Percentiles rank a stretch among this genome's conserved stretches.
phyloP scores from a whole-genome alignment of 2,329 filamentous ascomycete genomes.

The Cordyceps tenuipes region DNA sequence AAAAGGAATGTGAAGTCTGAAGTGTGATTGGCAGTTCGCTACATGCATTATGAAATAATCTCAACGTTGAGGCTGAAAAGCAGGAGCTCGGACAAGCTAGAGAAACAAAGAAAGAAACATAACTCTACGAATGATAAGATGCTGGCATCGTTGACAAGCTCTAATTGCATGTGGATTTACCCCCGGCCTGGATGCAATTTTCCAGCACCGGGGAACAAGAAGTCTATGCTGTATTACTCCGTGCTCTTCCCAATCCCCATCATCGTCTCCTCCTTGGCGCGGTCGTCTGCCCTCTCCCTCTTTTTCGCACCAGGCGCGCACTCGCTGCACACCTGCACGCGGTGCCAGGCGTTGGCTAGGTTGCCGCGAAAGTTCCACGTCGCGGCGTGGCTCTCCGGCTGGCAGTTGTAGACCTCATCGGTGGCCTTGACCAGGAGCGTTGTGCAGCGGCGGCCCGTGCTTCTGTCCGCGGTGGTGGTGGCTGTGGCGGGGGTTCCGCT shows the following conservation, averaged over 20 bases:
- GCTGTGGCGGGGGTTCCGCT: background rate
- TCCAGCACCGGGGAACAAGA: background rate
- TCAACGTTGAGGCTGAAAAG: background rate
- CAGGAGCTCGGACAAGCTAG: background rate
- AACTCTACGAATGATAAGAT: background rate
- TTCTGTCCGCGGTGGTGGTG: background rate
- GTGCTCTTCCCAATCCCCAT: background rate
- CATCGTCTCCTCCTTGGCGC: background rate
- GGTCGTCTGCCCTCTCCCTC: background rate
- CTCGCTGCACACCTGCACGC: constrained; percentile 35
- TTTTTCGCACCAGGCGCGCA: constrained; percentile 14
- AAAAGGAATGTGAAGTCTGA: background rate
- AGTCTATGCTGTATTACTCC: background rate
- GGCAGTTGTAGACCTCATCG: constrained; percentile 58
- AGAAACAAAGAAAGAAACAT: background rate
- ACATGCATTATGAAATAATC: background rate
- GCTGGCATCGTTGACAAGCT: background rate
- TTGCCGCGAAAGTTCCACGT: constrained; percentile 60
- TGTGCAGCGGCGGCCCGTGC: constrained; percentile 30
- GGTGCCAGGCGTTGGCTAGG: constrained; percentile 59
- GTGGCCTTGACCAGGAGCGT: constrained; percentile 56
- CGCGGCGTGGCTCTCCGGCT: constrained; percentile 50
- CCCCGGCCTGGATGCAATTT: background rate
- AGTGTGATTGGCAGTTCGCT: background rate
- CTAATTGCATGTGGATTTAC: background rate